phyloP scores from a whole-genome alignment of 179 eudicot species.

The Silene vulgaris region DNA sequence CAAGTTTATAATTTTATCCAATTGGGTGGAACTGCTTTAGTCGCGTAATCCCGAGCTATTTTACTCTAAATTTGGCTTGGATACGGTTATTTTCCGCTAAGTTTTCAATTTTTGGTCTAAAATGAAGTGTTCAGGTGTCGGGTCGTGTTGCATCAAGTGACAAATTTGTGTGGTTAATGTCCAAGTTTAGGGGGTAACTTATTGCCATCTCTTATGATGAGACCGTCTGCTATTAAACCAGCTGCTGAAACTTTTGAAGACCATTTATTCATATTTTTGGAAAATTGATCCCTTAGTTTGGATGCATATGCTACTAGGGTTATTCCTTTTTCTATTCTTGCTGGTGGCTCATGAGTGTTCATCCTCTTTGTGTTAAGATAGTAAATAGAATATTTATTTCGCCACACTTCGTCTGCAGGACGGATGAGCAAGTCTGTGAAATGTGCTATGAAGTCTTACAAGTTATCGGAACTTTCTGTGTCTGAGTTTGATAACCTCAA shows the following conservation, averaged over 20 bases:
- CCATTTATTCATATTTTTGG: too few relatives aligned
- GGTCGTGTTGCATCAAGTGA: too few relatives aligned
- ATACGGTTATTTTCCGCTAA: too few relatives aligned
- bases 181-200: not conserved
- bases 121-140: too few relatives aligned
- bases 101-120: too few relatives aligned
- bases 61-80: too few relatives aligned
- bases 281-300: not conserved
- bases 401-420: not conserved
- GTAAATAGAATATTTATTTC: too few relatives aligned
- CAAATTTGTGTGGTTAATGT: not conserved
- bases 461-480: slow-evolving; percentile 68
- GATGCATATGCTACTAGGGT: not conserved
- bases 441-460: slow-evolving; percentile 90
- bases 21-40: not conserved
- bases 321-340: not conserved
- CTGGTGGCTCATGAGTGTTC: not conserved
- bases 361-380: not conserved
- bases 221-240: not conserved
- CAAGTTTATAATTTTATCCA: not conserved
- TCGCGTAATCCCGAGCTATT: not conserved
- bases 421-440: slow-evolving; percentile 28
- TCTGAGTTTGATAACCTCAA: slow-evolving; percentile 69
- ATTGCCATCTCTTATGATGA: not conserved
- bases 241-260: not conserved